Conservation (phyloP, 1,284 basidiomycete genomes). For the Sporisorium exsertum region DNA sequence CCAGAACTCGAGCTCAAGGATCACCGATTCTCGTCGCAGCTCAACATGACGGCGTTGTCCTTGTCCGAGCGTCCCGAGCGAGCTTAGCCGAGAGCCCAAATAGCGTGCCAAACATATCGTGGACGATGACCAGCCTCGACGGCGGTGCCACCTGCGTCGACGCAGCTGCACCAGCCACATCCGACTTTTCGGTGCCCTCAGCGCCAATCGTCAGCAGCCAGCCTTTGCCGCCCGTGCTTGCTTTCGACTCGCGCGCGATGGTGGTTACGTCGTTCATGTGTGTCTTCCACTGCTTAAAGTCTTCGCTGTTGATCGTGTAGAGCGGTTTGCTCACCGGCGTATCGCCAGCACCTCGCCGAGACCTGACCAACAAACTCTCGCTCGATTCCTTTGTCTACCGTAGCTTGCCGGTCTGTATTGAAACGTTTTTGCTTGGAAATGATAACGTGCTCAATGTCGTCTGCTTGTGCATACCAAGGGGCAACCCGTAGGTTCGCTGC, state of each 20-base stretch:
- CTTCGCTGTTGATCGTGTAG: slow-evolving; percentile 62
- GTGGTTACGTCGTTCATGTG: slow-evolving; percentile 53
- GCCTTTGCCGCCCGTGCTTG: slow-evolving; percentile 33
- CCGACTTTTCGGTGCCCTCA: slow-evolving; percentile 40
- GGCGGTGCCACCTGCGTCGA: slow-evolving; percentile 15
- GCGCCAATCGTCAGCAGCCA: slow-evolving; percentile 55
- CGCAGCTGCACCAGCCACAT: slow-evolving; percentile 4
- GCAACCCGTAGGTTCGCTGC: background rate
- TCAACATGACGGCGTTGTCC: slow-evolving; percentile 39
- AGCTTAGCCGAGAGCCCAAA: slow-evolving; percentile 48
- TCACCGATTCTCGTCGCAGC: slow-evolving; percentile 53
- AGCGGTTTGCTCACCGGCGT: slow-evolving; percentile 50
- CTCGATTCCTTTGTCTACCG: too few species aligned
- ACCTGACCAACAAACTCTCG: background rate
- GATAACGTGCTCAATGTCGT: too few species aligned
- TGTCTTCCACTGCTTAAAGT: slow-evolving; percentile 57
- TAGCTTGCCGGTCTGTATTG: too few species aligned
- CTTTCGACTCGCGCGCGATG: slow-evolving; percentile 37
- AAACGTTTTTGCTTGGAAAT: too few species aligned
- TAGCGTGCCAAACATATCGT: slow-evolving; percentile 64
- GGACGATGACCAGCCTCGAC: slow-evolving; percentile 51
- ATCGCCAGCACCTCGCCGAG: slow-evolving; percentile 16
- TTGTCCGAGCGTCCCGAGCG: slow-evolving; percentile 12
- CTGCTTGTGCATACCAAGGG: too few species aligned
- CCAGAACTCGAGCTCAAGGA: background rate